Evolutionary conservation across 345 rosid species (phyloP), one percentile per base, ranked within the genome.

Genomic region (Citrus australasica): DNA sequence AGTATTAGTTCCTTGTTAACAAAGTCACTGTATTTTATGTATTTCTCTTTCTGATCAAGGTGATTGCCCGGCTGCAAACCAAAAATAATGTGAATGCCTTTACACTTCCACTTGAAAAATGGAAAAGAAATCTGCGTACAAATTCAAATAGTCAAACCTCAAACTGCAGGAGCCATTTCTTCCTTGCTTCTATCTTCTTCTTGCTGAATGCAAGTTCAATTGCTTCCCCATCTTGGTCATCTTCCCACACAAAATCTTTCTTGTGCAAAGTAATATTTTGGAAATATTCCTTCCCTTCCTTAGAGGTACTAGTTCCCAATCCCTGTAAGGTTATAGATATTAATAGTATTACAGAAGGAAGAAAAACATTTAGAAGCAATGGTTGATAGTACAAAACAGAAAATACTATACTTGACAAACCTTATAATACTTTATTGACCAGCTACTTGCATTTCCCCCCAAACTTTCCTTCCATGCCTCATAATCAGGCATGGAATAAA

Each of bases 181-280:
- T 97, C 76, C 99, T 90, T n/a, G 94, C 98, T 59, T 97, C 98
- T 2, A 93, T 90, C 87, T 94, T 97, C 88, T 92, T 97, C 85
- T 92, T 97, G 83, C 99, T 94, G 79, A 97, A 97, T 5, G 99
- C 99, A 65, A 97, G 98, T 82, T 97, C 99, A 70, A 97, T 97
- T 25, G 96, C 89, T 6, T 94, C 95, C 32, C 97, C 98, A 73
- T 94, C 99, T 80, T 86, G 85, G 8, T 97, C 98, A 79, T 84
- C 85, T 56, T 51, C 80, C 99, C 99, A 94, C 16, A 88, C 62
- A 76, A 97, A 97, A 83, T 97, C 98, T 74, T 97, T 97, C 87
- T 83, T 90, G 88, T 94, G 98, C 84, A 79, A 75, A 21, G 38
- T 74, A 73, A 97, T 90, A 37, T 84, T 78, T 42, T 62, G 37